Conservation (phyloP, 2,329 filamentous ascomycete genomes). For the Colletotrichum cereale region DNA sequence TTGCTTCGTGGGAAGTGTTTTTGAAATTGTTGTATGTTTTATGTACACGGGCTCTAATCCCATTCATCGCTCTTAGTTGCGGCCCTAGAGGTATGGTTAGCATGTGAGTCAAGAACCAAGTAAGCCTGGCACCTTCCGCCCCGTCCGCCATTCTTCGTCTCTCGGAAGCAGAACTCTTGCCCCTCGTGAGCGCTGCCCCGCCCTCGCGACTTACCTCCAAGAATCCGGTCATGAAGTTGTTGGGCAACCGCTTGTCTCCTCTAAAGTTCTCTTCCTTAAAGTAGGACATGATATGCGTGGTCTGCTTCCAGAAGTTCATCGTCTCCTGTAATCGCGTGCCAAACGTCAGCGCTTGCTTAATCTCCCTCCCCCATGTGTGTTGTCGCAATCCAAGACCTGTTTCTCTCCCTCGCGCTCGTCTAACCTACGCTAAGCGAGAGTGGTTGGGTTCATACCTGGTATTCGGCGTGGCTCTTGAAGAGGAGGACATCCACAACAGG, state of each 20-base stretch:
- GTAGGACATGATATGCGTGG: constrained; percentile 95
- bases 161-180: background rate
- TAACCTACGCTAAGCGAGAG: constrained; percentile 26
- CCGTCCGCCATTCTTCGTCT: background rate
- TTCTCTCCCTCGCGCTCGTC: background rate
- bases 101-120: background rate
- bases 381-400: background rate
- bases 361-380: background rate
- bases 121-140: background rate
- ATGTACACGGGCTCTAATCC: constrained; percentile 36
- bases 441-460: constrained; percentile 74
- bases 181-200: background rate
- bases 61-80: constrained; percentile 41
- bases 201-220: constrained; percentile 77
- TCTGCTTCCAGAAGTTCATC: constrained; percentile 99
- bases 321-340: constrained; percentile 76
- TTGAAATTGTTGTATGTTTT: constrained; percentile 29
- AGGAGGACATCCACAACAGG: constrained; percentile 89
- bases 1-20: constrained; percentile 23
- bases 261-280: constrained; percentile 87
- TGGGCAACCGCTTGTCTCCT: constrained; percentile 83
- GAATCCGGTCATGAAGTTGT: constrained; percentile 94
- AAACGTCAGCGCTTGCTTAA: background rate
- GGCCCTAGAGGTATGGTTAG: constrained; percentile 36
- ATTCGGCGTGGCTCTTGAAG: constrained; percentile 92